Percentiles rank a stretch among this genome's conserved stretches.
Evolutionary conservation across 495 filamentous ascomycete species (phyloP).

Genomic region (Platismatia glauca): DNA sequence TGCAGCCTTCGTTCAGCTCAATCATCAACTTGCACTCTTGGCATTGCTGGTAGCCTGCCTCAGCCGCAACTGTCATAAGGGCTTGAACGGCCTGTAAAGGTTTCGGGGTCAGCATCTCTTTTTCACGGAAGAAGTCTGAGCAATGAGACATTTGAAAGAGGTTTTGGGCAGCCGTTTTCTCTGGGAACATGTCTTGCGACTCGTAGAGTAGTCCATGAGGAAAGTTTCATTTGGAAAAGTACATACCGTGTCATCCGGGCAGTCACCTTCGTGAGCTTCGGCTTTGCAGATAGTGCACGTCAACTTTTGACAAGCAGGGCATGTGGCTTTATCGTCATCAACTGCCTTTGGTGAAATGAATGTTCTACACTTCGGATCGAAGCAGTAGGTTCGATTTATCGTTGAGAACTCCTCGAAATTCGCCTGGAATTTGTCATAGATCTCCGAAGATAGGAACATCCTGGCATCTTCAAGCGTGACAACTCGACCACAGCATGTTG

Average conservation of each 20-base stretch:
- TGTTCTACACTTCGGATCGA: neutral
- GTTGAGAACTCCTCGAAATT: neutral
- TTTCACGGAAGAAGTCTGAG: too few species aligned
- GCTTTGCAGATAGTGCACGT: neutral
- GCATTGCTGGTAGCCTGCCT: slow-evolving; percentile 10
- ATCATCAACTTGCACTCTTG: slow-evolving; percentile 9
- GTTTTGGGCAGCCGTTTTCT: too few species aligned
- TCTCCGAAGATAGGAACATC: neutral
- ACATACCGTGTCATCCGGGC: neutral
- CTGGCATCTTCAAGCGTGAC: neutral
- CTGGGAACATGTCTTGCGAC: too few species aligned
- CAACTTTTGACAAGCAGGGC: slow-evolving; percentile 28
- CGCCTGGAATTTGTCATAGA: neutral
- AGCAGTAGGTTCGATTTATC: neutral
- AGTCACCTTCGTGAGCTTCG: slow-evolving; percentile 5
- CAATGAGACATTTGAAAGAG: too few species aligned
- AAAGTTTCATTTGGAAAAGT: too few species aligned
- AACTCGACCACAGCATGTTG: neutral
- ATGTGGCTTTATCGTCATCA: slow-evolving; percentile 30
- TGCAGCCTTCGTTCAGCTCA: slow-evolving; percentile 7
- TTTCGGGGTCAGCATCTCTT: too few species aligned
- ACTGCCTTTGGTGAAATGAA: slow-evolving; percentile 13
- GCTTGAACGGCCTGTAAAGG: too few species aligned
- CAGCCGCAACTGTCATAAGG: neutral
- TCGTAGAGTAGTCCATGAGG: too few species aligned